Conservation (phyloP, 176 grass and related monocot genomes). For the Saccharum officinarum region DNA sequence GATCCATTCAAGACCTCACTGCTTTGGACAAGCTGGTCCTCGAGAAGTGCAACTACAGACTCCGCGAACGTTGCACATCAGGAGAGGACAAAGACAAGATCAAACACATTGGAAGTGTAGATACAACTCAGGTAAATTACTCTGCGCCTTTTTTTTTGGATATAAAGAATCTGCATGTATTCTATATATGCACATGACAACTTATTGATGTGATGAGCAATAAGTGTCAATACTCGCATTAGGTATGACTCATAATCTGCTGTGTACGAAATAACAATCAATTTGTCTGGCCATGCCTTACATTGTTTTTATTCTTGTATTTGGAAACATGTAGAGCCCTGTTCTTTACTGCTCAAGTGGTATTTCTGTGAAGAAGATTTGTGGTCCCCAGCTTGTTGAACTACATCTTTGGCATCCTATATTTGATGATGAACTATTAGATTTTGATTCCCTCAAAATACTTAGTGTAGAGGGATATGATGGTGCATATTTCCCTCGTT, state of each 20-base stretch:
- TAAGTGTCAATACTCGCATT: no score
- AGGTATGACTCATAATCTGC: not conserved
- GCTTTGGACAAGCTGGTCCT: not conserved
- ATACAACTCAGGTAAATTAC: not conserved
- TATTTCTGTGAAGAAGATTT: no score
- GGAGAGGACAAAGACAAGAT: not conserved
- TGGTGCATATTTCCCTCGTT: not conserved
- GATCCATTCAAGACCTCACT: not conserved
- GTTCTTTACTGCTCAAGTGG: no score
- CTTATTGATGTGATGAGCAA: no score
- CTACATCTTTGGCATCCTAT: no score
- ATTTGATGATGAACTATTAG: no score
- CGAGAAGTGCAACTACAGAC: not conserved
- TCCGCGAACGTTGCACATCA: not conserved
- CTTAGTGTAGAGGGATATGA: not conserved
- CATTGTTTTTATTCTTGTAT: not conserved
- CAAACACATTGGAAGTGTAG: not conserved
- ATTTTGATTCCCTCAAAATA: no score
- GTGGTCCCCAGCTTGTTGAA: no score
- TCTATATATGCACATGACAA: no score
- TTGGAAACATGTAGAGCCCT: not conserved
- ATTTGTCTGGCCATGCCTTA: no score
- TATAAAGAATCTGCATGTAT: no score
- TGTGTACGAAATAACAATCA: not conserved
- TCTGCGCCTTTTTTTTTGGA: not conserved